Conservation (phyloP, 2,329 filamentous ascomycete species). For the Cryphonectria carpinicola region DNA sequence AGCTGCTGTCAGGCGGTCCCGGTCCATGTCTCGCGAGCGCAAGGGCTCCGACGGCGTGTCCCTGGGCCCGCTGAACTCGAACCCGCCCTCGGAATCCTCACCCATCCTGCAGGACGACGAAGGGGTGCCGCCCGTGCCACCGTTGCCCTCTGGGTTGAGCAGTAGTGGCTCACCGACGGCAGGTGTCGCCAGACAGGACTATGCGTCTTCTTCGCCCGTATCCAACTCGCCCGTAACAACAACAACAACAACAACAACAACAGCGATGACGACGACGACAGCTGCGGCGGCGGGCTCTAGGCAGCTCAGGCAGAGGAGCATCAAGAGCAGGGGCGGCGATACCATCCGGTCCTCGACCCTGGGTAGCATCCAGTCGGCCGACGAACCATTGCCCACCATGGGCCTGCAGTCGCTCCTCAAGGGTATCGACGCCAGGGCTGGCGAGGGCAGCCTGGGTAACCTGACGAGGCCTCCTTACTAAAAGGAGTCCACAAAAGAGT, state of each 20-base stretch:
- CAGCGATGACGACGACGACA: not conserved
- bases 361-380: conserved; percentile 36
- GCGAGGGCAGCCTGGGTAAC: conserved; percentile 51
- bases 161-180: conserved; percentile 30
- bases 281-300: not conserved
- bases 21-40: conserved; percentile 40
- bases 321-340: conserved; percentile 49
- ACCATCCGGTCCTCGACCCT: conserved; percentile 42
- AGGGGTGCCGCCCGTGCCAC: conserved; percentile 59
- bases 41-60: conserved; percentile 33
- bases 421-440: conserved; percentile 54
- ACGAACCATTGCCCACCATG: conserved; percentile 40
- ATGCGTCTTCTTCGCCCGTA: conserved; percentile 23
- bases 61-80: conserved; percentile 48
- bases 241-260: conserved; percentile 28
- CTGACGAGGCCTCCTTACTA: conserved; percentile 56
- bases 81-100: conserved; percentile 41
- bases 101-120: conserved; percentile 38
- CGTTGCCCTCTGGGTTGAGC: conserved; percentile 46
- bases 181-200: conserved; percentile 22
- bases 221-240: conserved; percentile 21
- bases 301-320: conserved; percentile 39
- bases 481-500: conserved; percentile 6
- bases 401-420: conserved; percentile 54
- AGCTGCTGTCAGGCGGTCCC: conserved; percentile 28